Base-by-base conservation (phyloP, 129 eudicot genomes). In the Chrysanthemum seticuspe region DNA sequence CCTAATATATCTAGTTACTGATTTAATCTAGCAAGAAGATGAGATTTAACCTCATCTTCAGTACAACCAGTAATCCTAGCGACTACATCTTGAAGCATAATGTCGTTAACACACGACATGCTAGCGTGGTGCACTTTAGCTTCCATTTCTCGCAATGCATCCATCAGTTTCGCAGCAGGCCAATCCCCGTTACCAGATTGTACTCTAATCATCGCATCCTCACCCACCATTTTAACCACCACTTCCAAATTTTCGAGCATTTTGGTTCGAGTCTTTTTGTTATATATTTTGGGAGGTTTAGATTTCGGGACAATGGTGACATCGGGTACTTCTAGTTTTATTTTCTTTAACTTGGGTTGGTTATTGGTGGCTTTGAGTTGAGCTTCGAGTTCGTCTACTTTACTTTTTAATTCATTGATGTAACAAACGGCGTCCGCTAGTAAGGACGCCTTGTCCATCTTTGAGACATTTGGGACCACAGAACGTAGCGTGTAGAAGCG, bases 381-480 rank as follows among this genome's bases (percentile, higher is more conserved):
- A 0, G 82, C 58, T 49, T 89, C 85, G 15, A 87, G 50, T 12
- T 80, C 84, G 0, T 82, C 88, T 11, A 87, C 87, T 65, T 74
- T 82, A 13, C 74, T 57, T 56, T 76, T 82, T n/a, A 89, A 72
- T 36, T 89, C 83, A 61, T 83, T 85, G 48, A 90, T 90, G 85
- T 90, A 90, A 11, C 83, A 70, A 0, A 87, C 88, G 6, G 94
- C 93, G 34, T 90, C 94, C 4, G 88, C 81, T 2, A 90, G 79
- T 29, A 89, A 74, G 2, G 96, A 89, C 0, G 93, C 96, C 55
- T 89, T 89, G 85, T 89, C 93, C 90, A 85, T 87, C 34, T 82
- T 78, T 13, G 96, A 87, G 2, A 90, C 91, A 21, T 90, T 81
- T 1, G 96, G 94, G n/a, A 87, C 93, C 54, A 87, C 91, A 3